Evolutionary conservation across 805 yeast species (phyloP).

Genomic region (Scheffersomyces coipomensis): DNA sequence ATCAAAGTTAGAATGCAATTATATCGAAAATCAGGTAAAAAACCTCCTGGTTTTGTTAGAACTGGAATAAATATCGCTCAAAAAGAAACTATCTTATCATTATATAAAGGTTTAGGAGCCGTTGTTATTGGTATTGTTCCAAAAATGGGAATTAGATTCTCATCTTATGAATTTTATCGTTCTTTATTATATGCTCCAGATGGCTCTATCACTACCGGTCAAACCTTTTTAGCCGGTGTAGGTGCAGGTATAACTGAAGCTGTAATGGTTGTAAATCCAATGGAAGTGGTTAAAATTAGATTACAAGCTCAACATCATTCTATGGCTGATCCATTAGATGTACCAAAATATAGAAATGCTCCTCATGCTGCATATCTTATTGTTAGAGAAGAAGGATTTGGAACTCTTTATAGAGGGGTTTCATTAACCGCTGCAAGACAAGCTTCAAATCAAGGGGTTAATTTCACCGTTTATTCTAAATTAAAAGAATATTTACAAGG

Average conservation of each 20-base stretch:
- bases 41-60: slow-evolving; percentile 80
- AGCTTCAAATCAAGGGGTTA: slow-evolving; percentile 98
- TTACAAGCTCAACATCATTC: slow-evolving; percentile 94
- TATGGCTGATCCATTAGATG: slow-evolving; percentile 75
- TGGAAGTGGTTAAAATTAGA: slow-evolving; percentile 96
- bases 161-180: slow-evolving; percentile 89
- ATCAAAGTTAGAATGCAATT: slow-evolving; percentile 97
- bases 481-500: slow-evolving; percentile 69
- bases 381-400: slow-evolving; percentile 86
- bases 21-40: slow-evolving; percentile 66
- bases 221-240: slow-evolving; percentile 88
- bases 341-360: slow-evolving; percentile 89
- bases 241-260: slow-evolving; percentile 98
- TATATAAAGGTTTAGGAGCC: slow-evolving; percentile 95
- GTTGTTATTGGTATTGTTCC: slow-evolving; percentile 97
- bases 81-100: slow-evolving; percentile 79
- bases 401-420: slow-evolving; percentile 90
- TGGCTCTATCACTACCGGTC: slow-evolving; percentile 66
- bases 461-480: slow-evolving; percentile 91
- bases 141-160: slow-evolving; percentile 95
- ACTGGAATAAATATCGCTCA: slow-evolving; percentile 79
- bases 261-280: slow-evolving; percentile 90
- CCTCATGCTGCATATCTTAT: slow-evolving; percentile 85
- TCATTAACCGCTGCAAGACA: slow-evolving; percentile 95
- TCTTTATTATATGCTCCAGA: slow-evolving; percentile 61